Evolutionary conservation across 73 alveolate species (phyloP), one percentile per base, ranked within the genome.

Genomic region (Paramecium primaurelia): DNA sequence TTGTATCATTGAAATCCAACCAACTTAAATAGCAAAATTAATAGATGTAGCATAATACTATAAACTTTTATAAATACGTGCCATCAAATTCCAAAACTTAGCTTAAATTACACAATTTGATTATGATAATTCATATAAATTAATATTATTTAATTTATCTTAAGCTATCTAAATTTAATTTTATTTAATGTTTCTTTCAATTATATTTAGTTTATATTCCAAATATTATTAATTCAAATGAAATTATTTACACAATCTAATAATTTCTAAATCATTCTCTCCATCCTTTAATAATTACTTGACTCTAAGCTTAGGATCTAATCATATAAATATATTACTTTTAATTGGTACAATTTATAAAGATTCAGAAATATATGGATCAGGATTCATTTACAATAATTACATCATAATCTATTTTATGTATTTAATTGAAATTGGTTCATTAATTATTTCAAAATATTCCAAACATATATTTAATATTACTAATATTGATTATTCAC

Each of bases 301-400:
- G 20, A 28, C 71, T 26, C 47, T 44, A 32, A 80, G 47, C 22
- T 36, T 40, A 32, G 91, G 91, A 80, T 80, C 88, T 75, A 5
- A 36, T 30, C 3, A 16, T 30, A 38, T 16, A 3, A 12, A 30
- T 12, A 22, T 30, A 36, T 38, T 75, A 75, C 88, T 49, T 80
- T 80, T 80, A 26, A 28, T 64, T 5, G 75, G 71, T 4, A 20
- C 58, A 2, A 80, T 22, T 45, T 58, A 58, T 4, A 80, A 47
- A 0, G 73, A 42, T 49, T 80, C 71, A 45, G 91, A 80, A 10
- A 80, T 44, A 26, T 45, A 80, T 45, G 91, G 91, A 36, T 80
- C 91, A n/a, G 91, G 91, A 45, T 26, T 45, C 58, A 80, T 80
- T 80, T 80, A 59, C 20, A 80, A 47, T 44, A 73, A 37, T 44